These are phyloP conservation scores for Xylaria bambusicola DNA, from an alignment of 495 filamentous ascomycete genomes.

Conservation along the genomic window DNA sequence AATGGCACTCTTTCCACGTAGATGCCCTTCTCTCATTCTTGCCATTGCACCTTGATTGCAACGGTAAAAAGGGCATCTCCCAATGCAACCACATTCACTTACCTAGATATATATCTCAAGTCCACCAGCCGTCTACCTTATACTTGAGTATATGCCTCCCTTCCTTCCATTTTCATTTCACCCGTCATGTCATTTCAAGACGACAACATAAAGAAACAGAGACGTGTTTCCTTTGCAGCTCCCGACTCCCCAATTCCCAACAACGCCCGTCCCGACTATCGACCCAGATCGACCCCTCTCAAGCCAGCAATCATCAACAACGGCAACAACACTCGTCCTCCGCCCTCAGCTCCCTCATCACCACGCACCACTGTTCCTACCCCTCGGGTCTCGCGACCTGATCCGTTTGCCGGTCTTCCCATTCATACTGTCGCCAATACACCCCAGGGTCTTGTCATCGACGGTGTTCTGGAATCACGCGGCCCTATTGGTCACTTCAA, in stretches of 20 bases:
- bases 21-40: too few species aligned
- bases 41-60: too few species aligned
- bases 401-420: conserved; percentile 6
- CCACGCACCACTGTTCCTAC: neutral
- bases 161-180: neutral
- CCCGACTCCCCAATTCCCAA: neutral
- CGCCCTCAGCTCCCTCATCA: neutral
- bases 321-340: neutral
- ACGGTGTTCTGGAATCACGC: conserved; percentile 16
- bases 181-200: conserved; percentile 5
- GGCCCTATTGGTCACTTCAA: neutral
- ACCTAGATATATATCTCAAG: neutral
- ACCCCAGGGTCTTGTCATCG: conserved; percentile 24
- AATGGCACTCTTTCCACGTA: too few species aligned
- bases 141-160: neutral
- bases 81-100: too few species aligned
- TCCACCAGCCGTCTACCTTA: neutral
- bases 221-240: conserved; percentile 16
- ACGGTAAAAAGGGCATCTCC: too few species aligned
- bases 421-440: conserved; percentile 27
- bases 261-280: neutral
- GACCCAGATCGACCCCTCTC: neutral
- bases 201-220: conserved; percentile 1
- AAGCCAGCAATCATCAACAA: conserved; percentile 1
- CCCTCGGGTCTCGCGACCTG: neutral